Conservation (phyloP, 129 eudicot species). For the Escallonia rubra region DNA sequence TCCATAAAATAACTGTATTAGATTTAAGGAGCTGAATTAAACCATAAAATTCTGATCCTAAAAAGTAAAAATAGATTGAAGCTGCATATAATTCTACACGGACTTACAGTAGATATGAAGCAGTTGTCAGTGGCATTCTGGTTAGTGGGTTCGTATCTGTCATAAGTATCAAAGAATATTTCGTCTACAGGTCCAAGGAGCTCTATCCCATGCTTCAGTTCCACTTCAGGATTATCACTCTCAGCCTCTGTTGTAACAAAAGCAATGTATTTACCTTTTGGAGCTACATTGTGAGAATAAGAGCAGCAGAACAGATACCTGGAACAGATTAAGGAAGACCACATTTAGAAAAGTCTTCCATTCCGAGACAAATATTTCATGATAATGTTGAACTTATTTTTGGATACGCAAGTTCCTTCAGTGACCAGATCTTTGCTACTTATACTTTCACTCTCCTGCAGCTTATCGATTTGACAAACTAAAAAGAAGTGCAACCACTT, state of each 20-base stretch:
- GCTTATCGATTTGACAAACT: too few species aligned
- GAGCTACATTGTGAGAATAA: conserved; percentile 62
- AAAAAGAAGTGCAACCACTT: background rate
- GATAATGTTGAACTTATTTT: too few species aligned
- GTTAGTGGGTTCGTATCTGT: conserved; percentile 59
- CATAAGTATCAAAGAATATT: conserved; percentile 59
- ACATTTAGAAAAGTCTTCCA: background rate
- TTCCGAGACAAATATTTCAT: background rate
- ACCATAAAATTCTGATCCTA: background rate
- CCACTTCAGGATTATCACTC: conserved; percentile 48
- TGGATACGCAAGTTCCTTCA: too few species aligned
- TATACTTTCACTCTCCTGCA: too few species aligned
- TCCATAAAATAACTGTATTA: too few species aligned
- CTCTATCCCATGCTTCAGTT: conserved; percentile 65
- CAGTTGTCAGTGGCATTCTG: conserved; percentile 42
- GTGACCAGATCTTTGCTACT: too few species aligned
- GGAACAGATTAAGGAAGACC: conserved; percentile 15
- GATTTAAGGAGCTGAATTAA: too few species aligned
- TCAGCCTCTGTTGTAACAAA: conserved; percentile 68
- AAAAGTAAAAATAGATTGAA: background rate
- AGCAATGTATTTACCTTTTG: conserved; percentile 68
- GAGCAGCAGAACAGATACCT: conserved; percentile 76
- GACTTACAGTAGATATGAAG: conserved; percentile 58
- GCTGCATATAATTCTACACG: background rate
- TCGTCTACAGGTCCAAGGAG: conserved; percentile 64